Evolutionary conservation across 768 basidiomycete genomes (phyloP).

Genomic region (Suillus brevipes): DNA sequence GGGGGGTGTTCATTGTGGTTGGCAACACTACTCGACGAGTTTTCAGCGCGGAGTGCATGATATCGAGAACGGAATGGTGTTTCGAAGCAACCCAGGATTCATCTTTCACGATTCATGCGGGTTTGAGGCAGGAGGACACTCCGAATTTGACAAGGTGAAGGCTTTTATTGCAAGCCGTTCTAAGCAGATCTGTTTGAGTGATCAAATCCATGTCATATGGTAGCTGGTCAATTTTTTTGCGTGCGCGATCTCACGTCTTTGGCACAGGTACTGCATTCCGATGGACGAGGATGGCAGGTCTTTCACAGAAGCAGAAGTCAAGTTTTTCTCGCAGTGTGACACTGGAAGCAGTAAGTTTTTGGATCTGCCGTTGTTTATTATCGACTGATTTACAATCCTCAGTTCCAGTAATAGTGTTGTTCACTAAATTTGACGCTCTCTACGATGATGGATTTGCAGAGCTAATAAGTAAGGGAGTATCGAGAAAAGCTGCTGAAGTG

Average conservation of each 20-base stretch:
- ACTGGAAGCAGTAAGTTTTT: background rate
- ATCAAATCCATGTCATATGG: background rate
- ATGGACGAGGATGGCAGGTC: background rate
- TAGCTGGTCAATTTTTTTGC: background rate
- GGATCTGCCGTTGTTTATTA: background rate
- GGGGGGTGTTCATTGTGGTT: background rate
- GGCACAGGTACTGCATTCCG: background rate
- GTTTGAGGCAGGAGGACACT: background rate
- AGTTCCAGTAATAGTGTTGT: background rate
- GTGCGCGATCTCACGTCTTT: background rate
- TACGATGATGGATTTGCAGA: background rate
- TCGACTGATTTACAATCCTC: background rate
- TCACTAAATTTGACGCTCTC: background rate
- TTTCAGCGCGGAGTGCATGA: background rate
- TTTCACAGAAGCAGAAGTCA: background rate
- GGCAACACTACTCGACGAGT: background rate
- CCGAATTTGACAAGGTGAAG: background rate
- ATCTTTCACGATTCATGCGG: background rate
- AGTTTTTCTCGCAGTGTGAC: background rate
- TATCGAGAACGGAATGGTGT: background rate
- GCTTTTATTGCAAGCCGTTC: background rate
- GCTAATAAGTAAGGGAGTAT: background rate
- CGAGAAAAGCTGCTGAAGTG: background rate
- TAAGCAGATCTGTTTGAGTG: background rate
- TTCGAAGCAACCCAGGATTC: background rate